Evolutionary conservation across 2,329 filamentous ascomycete species (phyloP), one percentile per base, ranked within the genome.

Genomic region (Xylaria sp.): DNA sequence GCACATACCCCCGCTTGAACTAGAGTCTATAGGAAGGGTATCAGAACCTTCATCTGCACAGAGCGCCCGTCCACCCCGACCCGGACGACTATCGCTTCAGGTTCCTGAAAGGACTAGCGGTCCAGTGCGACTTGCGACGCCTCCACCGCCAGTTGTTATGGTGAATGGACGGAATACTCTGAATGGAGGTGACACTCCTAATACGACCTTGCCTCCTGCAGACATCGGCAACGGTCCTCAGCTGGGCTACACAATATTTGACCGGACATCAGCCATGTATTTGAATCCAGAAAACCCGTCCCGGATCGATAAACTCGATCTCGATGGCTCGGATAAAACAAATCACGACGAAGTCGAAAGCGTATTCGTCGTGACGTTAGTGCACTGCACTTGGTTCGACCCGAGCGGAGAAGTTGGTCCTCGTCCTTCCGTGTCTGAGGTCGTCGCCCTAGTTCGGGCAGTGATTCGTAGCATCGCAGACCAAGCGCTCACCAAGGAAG

Each of bases 41-140:
- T 48, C 63, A 27, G 71, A 68, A 11, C 66, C 66, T 65, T 70
- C 67, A 60, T 54, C 68, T 58, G 58, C 65, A 38, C 63, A 65
- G 10, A 62, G 52, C 23, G 47, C 55, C 44, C 68, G 68, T 11
- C 70, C 69, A 33, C n/a, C 68, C 33, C 77, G 81, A 51, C 81
- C 83, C 19, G 81, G 81, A 54, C 77, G 85, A 19, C 75, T 89
- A 6, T 86, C 85, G 19, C 76, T 90, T 0, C 87, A 89, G 68
- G 87, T 90, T 0, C 87, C 87, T 2, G 81, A 87, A 66, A 82
- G 87, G 60, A 77, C 82, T 17, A 81, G 86, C 1, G 86, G 86
- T 0, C 80, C 84, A 2, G 85, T 90, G 0, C 80, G 86, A 59
- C 77, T 90, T 13, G 87, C 87, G 23, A 90, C 87, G 8, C 83